Conservation (phyloP, 306 rosid genomes). For the Acmispon strigosus region DNA sequence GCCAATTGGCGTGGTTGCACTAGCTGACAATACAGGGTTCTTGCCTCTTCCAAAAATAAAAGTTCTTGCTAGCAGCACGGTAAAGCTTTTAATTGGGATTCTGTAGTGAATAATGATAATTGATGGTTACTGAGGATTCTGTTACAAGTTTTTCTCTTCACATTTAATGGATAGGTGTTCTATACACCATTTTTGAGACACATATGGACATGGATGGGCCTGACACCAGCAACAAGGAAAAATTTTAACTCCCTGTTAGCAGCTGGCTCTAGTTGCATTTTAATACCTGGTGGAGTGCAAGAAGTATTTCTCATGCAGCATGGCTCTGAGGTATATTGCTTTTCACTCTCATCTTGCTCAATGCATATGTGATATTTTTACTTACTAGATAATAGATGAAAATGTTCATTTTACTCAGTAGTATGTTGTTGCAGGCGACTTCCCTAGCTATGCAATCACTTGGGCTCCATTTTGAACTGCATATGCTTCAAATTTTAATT, state of each 20-base stretch:
- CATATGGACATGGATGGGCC: slow-evolving; percentile 96
- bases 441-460: background rate
- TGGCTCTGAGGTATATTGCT: slow-evolving; percentile 63
- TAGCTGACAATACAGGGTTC: slow-evolving; percentile 71
- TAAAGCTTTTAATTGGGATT: slow-evolving; percentile 38
- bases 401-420: slow-evolving; percentile 11
- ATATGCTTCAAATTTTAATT: background rate
- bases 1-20: slow-evolving; percentile 77
- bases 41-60: slow-evolving; percentile 75
- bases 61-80: slow-evolving; percentile 94
- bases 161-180: slow-evolving; percentile 57
- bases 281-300: slow-evolving; percentile 96
- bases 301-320: slow-evolving; percentile 77
- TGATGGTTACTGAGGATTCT: slow-evolving; percentile 2
- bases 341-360: slow-evolving; percentile 9
- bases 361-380: slow-evolving; percentile 5
- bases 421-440: background rate
- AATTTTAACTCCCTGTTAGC: slow-evolving; percentile 52
- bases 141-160: slow-evolving; percentile 21
- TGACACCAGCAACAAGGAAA: slow-evolving; percentile 58
- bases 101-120: background rate
- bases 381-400: background rate
- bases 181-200: slow-evolving; percentile 89
- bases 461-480: background rate
- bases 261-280: slow-evolving; percentile 70